Evolutionary conservation across 2,329 filamentous ascomycete genomes (phyloP).

Genomic region (Massarina eburnea): DNA sequence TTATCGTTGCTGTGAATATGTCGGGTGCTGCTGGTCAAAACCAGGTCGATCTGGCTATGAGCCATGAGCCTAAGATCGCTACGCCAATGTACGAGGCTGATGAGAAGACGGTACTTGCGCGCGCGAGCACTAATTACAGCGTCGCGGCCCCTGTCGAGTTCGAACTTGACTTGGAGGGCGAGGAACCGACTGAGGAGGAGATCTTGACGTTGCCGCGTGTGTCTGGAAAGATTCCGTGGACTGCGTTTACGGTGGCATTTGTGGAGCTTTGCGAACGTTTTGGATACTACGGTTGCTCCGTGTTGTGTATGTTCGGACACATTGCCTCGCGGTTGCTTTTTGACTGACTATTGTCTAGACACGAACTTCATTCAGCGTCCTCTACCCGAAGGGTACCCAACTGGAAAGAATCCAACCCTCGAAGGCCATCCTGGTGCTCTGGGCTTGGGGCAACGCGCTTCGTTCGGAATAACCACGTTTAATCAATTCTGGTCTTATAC

Average conservation of each 20-base stretch:
- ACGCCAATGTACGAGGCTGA: slow-evolving; percentile 34
- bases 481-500: slow-evolving; percentile 46
- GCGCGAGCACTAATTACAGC: slow-evolving; percentile 19
- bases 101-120: slow-evolving; percentile 35
- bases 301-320: slow-evolving; percentile 63
- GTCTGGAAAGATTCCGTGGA: slow-evolving; percentile 65
- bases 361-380: slow-evolving; percentile 45
- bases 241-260: slow-evolving; percentile 69
- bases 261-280: slow-evolving; percentile 77
- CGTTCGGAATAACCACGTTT: slow-evolving; percentile 40
- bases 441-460: slow-evolving; percentile 41
- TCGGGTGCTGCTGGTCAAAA: slow-evolving; percentile 34
- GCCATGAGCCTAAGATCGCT: slow-evolving; percentile 36
- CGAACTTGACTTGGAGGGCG: slow-evolving; percentile 37
- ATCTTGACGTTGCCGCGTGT: slow-evolving; percentile 63
- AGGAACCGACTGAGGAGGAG: slow-evolving; percentile 63
- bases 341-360: slow-evolving; percentile 24
- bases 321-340: too few relatives aligned
- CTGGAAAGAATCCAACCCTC: slow-evolving; percentile 28
- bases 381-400: slow-evolving; percentile 37
- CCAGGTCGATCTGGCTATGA: slow-evolving; percentile 37
- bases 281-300: slow-evolving; percentile 73
- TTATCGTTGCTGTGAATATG: slow-evolving; percentile 24
- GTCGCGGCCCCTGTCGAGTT: slow-evolving; percentile 27
- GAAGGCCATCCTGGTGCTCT: slow-evolving; percentile 40